phyloP scores from a whole-genome alignment of 1,284 basidiomycete species.

The Malassezia obtusa region DNA sequence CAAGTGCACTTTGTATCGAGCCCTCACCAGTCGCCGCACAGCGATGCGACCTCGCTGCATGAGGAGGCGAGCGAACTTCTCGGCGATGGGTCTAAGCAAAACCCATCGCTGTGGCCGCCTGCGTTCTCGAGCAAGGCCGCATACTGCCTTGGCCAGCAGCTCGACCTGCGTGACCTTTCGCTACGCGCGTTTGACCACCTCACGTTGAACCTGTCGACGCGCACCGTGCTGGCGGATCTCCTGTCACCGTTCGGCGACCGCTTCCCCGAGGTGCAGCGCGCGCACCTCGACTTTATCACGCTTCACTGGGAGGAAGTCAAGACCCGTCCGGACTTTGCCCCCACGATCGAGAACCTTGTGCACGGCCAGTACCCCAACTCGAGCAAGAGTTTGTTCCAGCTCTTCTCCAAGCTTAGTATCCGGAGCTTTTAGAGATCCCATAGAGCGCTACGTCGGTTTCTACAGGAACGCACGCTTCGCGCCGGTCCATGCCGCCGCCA shows the following conservation, averaged over 20 bases:
- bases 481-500: conserved; percentile 82
- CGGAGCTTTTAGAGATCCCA: background rate
- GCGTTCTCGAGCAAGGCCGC: conserved; percentile 28
- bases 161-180: conserved; percentile 24
- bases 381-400: conserved; percentile 26
- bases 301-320: conserved; percentile 32
- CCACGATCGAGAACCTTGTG: conserved; percentile 24
- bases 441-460: background rate
- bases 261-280: conserved; percentile 30
- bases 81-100: conserved; percentile 19
- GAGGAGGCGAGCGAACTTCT: conserved; percentile 13
- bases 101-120: conserved; percentile 22
- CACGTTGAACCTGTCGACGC: conserved; percentile 21
- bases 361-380: conserved; percentile 26
- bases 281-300: conserved; percentile 28
- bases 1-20: conserved; percentile 24
- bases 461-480: conserved; percentile 55
- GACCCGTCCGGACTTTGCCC: conserved; percentile 28
- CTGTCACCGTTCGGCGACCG: conserved; percentile 33
- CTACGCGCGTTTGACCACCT: conserved; percentile 29
- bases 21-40: conserved; percentile 16
- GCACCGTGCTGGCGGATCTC: conserved; percentile 26
- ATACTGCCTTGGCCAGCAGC: conserved; percentile 31
- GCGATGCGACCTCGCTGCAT: conserved; percentile 13
- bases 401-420: conserved; percentile 28